Evolutionary conservation across 805 yeast species (phyloP), one percentile per base, ranked within the genome.

Genomic region (Candida schatavii): DNA sequence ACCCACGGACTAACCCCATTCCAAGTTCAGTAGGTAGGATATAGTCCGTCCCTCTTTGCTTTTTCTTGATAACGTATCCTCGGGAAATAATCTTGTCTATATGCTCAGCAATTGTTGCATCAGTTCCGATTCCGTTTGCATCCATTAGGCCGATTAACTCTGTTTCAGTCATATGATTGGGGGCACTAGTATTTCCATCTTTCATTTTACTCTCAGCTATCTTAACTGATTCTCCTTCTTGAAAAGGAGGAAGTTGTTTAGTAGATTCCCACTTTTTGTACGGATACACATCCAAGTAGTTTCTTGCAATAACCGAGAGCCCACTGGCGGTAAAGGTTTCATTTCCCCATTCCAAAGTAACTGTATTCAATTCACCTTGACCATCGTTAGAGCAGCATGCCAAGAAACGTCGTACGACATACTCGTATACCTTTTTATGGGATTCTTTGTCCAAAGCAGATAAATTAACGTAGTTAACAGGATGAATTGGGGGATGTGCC

Each of bases 401-500:
- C 27, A 93, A 59, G 51, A 90, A 93, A 42, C 91, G 81, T 42
- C 97, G 72, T 2, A 84, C 85, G 1, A 93, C 81, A 52, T 86
- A 88, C 57, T 88, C 96, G 60, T 90, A 93, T 0, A 93, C 91
- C 46, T 75, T 81, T 51, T 75, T 76, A 47, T 85, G 85, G 40
- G 75, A 77, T 17, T 42, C 51, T 20, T 48, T 55, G 38, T 53
- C 58, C 10, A 67, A 47, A 28, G 51, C 39, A 27, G 54, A 55
- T 17, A 61, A 42, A 36, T 62, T 68, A 23, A 55, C 72, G 49
- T 68, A 77, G 44, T 65, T 67, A 9, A 88, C 80, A 0, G 99
- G 99, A 61, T 93, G 97, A 44, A 93, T 93, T 0, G 99, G 97
- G 3, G 99, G 98, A 75, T 93, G 99, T 19, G 99, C 98, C 56